These are phyloP conservation scores for Cutaneotrichosporon cavernicola DNA, from an alignment of 1,284 basidiomycete species.

Conservation along the genomic window DNA sequence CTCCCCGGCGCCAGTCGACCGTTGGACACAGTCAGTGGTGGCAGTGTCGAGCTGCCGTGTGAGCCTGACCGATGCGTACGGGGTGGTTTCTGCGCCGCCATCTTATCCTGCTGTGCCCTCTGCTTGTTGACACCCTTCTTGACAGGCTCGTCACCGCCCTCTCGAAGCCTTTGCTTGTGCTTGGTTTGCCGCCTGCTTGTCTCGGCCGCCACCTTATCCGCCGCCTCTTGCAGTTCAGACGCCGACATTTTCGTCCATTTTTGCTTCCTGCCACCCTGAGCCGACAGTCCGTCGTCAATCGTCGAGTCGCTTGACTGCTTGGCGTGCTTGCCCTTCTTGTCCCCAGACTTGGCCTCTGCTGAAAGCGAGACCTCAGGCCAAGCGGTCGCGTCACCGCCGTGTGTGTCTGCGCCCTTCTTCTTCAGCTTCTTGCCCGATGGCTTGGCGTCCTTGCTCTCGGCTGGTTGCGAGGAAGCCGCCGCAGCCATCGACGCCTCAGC, in stretches of 20 bases:
- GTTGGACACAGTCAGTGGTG: slow-evolving; percentile 18
- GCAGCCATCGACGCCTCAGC: neutral
- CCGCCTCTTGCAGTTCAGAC: slow-evolving; percentile 51
- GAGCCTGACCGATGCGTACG: slow-evolving; percentile 21
- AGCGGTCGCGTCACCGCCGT: slow-evolving; percentile 33
- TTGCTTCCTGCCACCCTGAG: slow-evolving; percentile 39
- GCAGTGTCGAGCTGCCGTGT: slow-evolving; percentile 25
- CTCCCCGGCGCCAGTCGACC: slow-evolving; percentile 1
- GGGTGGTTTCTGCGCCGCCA: slow-evolving; percentile 5
- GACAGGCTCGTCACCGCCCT: slow-evolving; percentile 20
- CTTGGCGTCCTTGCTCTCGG: neutral
- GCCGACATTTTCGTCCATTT: slow-evolving; percentile 54
- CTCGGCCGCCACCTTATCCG: slow-evolving; percentile 46
- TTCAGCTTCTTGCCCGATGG: slow-evolving; percentile 19
- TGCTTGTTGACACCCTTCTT: slow-evolving; percentile 21
- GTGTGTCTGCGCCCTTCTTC: slow-evolving; percentile 23
- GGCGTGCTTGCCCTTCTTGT: slow-evolving; percentile 35
- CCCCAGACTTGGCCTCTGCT: slow-evolving; percentile 29
- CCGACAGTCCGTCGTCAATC: slow-evolving; percentile 20
- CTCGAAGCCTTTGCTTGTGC: slow-evolving; percentile 25
- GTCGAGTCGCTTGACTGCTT: slow-evolving; percentile 31
- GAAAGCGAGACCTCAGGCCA: slow-evolving; percentile 50
- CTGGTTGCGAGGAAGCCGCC: neutral
- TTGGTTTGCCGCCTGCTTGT: slow-evolving; percentile 29
- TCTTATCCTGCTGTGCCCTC: slow-evolving; percentile 9